These are phyloP conservation scores for Linaria vulgaris DNA, from an alignment of 257 asterid species.

Conservation along the genomic window DNA sequence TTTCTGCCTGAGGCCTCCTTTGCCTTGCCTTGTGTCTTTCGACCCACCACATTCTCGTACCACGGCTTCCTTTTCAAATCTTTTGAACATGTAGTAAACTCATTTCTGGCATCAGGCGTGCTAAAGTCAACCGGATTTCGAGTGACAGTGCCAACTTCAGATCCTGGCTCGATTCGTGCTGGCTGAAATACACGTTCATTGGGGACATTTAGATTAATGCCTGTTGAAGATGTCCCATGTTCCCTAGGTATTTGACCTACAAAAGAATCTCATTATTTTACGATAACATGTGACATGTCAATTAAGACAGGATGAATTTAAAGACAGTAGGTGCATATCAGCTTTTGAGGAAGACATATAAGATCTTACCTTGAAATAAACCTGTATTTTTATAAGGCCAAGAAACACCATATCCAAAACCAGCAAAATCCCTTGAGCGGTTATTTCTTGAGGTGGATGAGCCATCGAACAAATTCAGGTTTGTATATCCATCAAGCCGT, in stretches of 20 bases:
- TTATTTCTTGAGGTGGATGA: conserved; percentile 34
- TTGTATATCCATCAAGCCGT: conserved; percentile 39
- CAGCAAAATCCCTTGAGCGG: conserved; percentile 33
- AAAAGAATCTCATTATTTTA: conserved; percentile 5
- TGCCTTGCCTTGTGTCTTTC: conserved; percentile 34
- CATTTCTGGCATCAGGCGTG: conserved; percentile 46
- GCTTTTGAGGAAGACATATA: conserved; percentile 10
- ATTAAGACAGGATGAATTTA: not conserved
- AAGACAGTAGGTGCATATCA: conserved; percentile 1
- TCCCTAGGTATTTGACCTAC: conserved; percentile 34
- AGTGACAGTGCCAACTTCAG: conserved; percentile 45
- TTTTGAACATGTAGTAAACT: conserved; percentile 41
- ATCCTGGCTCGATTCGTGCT: conserved; percentile 13
- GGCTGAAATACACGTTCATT: conserved; percentile 11
- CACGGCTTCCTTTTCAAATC: conserved; percentile 34
- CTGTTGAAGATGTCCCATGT: conserved; percentile 24
- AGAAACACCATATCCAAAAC: conserved; percentile 27
- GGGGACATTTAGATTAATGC: conserved; percentile 22
- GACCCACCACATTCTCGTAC: conserved; percentile 26
- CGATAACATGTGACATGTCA: conserved; percentile 9
- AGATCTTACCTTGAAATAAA: conserved; percentile 35
- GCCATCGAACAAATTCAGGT: conserved; percentile 34
- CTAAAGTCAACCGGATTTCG: conserved; percentile 75
- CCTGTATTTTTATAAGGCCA: conserved; percentile 35
- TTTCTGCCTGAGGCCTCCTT: conserved; percentile 31